Evolutionary conservation across 768 basidiomycete species (phyloP).

Genomic region (Xerocomus spinulosus): DNA sequence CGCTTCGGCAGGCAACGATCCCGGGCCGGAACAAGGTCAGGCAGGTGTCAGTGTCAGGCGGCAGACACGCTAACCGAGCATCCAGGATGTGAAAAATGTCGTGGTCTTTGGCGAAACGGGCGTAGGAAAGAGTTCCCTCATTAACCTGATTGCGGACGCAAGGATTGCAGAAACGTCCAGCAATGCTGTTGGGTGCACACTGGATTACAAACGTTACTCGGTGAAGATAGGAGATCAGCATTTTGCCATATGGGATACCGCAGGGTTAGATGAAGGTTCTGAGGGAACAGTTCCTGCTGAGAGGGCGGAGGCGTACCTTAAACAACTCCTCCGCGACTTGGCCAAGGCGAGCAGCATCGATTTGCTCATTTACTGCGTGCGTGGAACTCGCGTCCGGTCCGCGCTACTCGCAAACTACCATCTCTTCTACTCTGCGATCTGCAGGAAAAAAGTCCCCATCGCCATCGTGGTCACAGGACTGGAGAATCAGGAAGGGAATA

Average conservation of each 20-base stretch:
- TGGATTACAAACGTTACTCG: constrained; percentile 1
- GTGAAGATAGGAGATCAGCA: constrained; percentile 9
- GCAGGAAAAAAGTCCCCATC: constrained; percentile 35
- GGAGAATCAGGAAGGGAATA: constrained; percentile 28
- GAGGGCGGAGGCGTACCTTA: constrained; percentile 27
- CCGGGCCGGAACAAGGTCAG: neutral
- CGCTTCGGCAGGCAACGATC: constrained; percentile 2
- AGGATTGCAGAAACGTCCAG: constrained; percentile 15
- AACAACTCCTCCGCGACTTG: constrained; percentile 21
- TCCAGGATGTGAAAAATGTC: too few relatives aligned
- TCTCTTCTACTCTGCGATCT: constrained; percentile 38
- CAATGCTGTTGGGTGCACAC: constrained; percentile 20
- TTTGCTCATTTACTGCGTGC: constrained; percentile 29
- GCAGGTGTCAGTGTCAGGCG: too few relatives aligned
- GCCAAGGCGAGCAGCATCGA: constrained; percentile 12
- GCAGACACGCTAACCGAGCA: too few relatives aligned
- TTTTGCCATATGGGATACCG: constrained; percentile 23
- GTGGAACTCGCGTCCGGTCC: constrained; percentile 16
- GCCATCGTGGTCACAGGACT: constrained; percentile 37
- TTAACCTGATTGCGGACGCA: constrained; percentile 17
- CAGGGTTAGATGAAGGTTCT: constrained; percentile 23
- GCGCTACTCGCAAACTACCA: constrained; percentile 33
- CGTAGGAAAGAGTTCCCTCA: constrained; percentile 23
- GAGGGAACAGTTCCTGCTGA: constrained; percentile 21
- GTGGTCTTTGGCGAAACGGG: constrained; percentile 9